Conservation (phyloP, 2,329 filamentous ascomycete genomes). For the Colletotrichum limetticola region DNA sequence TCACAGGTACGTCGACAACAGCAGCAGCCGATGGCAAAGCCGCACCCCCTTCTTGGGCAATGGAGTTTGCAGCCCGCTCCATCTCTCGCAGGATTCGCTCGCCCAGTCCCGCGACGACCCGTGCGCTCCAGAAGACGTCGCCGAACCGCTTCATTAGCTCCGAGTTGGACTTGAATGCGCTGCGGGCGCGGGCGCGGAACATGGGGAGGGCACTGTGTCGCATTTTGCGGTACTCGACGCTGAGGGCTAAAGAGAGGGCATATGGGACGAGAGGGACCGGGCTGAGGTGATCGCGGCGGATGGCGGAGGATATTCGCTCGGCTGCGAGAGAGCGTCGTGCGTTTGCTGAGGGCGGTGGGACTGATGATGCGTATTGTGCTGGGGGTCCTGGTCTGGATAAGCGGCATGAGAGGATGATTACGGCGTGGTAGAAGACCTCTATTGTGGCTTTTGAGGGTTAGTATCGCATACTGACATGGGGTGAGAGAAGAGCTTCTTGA, state of each 20-base stretch:
- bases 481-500: not conserved
- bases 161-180: slow-evolving; percentile 65
- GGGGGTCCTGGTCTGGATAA: slow-evolving; percentile 54
- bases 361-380: slow-evolving; percentile 51
- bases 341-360: slow-evolving; percentile 61
- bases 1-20: slow-evolving; percentile 1
- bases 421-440: slow-evolving; percentile 72
- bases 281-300: slow-evolving; percentile 61
- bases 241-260: slow-evolving; percentile 69
- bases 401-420: slow-evolving; percentile 72
- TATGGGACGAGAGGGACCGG: slow-evolving; percentile 71
- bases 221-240: slow-evolving; percentile 73
- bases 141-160: slow-evolving; percentile 62
- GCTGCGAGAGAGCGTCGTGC: slow-evolving; percentile 67
- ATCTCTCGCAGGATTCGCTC: slow-evolving; percentile 66
- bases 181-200: slow-evolving; percentile 66
- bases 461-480: not conserved
- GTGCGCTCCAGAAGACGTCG: slow-evolving; percentile 68
- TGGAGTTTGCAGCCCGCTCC: slow-evolving; percentile 61
- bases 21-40: slow-evolving; percentile 7
- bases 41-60: slow-evolving; percentile 40
- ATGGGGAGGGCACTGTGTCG: slow-evolving; percentile 68
- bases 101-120: slow-evolving; percentile 64
- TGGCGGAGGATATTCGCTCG: slow-evolving; percentile 66
- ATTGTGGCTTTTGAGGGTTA: slow-evolving; percentile 60